Evolutionary conservation across 2,329 filamentous ascomycete genomes (phyloP).

Genomic region (Didymella segeticola): DNA sequence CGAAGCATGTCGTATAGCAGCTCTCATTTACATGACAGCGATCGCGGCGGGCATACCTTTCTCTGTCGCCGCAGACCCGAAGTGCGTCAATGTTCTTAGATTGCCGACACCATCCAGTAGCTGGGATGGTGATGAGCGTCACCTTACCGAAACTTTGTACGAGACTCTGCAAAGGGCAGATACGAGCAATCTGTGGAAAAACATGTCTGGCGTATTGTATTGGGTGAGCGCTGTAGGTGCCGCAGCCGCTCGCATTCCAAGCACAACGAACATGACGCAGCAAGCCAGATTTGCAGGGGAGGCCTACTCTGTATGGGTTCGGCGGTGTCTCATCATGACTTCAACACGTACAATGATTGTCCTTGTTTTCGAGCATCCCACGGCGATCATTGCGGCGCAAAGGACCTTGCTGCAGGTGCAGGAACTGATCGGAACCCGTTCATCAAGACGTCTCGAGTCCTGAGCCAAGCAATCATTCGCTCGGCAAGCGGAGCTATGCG

Average conservation of each 20-base stretch:
- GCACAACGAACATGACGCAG: conserved; percentile 19
- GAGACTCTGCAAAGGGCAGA: conserved; percentile 34
- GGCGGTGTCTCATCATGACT: conserved; percentile 39
- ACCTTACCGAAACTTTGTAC: conserved; percentile 31
- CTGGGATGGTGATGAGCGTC: neutral
- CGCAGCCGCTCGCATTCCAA: conserved; percentile 34
- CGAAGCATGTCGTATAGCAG: conserved; percentile 44
- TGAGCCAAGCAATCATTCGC: conserved; percentile 1
- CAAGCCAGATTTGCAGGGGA: conserved; percentile 12
- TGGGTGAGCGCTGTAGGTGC: conserved; percentile 43
- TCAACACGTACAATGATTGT: conserved; percentile 34
- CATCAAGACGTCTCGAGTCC: neutral
- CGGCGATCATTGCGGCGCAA: conserved; percentile 32
- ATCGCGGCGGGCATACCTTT: conserved; percentile 38
- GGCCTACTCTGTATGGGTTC: conserved; percentile 31
- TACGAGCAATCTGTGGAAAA: conserved; percentile 36
- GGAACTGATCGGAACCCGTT: conserved; percentile 26
- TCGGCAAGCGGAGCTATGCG: conserved; percentile 19
- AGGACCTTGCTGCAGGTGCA: conserved; percentile 38
- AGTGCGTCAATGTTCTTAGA: neutral
- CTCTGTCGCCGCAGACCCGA: conserved; percentile 34
- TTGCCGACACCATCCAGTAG: neutral
- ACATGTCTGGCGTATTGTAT: conserved; percentile 45
- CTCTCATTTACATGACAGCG: conserved; percentile 42
- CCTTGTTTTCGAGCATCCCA: conserved; percentile 38